These are phyloP conservation scores for Pythium pyrilobum DNA, from an alignment of 352 stramenopile genomes.

Conservation along the genomic window DNA sequence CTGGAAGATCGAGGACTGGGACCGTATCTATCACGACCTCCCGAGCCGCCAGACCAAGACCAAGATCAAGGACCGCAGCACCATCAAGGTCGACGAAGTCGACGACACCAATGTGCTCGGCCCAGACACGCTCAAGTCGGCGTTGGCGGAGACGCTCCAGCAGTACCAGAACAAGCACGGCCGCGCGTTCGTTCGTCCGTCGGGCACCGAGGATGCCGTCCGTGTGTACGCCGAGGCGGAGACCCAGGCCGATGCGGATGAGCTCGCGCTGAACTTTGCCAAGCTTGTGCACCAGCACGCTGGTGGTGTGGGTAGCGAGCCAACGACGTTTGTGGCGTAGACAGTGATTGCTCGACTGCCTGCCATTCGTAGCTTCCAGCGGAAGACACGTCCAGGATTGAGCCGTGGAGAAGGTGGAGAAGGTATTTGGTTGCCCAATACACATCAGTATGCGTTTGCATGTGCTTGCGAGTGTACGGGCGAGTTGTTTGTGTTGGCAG, in stretches of 20 bases:
- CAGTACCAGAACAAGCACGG: conserved; percentile 51
- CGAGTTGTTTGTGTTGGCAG: no score
- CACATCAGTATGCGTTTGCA: no score
- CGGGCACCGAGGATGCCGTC: conserved; percentile 97
- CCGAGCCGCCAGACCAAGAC: conserved; percentile 89
- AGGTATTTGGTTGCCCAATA: no score
- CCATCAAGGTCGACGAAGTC: conserved; percentile 55
- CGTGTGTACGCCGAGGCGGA: conserved; percentile 97
- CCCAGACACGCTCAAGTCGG: conserved; percentile 51
- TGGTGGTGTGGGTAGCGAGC: conserved; percentile 57
- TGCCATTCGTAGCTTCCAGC: no score
- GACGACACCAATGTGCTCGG: conserved; percentile 64
- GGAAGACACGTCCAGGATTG: no score
- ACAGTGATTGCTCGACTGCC: no score
- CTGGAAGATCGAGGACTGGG: conserved; percentile 91
- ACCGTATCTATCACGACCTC: conserved; percentile 93
- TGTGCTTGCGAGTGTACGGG: no score
- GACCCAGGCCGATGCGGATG: conserved; percentile 87
- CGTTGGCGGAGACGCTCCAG: conserved; percentile 45
- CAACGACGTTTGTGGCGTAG: conserved; percentile 68
- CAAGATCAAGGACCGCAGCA: conserved; percentile 60
- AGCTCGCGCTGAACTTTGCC: conserved; percentile 82
- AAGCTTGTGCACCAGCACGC: conserved; percentile 76
- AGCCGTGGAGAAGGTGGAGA: no score
- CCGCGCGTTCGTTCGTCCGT: conserved; percentile 93